These are phyloP conservation scores for Wickerhamomyces sydowiorum DNA, from an alignment of 805 yeast genomes.

Conservation along the genomic window DNA sequence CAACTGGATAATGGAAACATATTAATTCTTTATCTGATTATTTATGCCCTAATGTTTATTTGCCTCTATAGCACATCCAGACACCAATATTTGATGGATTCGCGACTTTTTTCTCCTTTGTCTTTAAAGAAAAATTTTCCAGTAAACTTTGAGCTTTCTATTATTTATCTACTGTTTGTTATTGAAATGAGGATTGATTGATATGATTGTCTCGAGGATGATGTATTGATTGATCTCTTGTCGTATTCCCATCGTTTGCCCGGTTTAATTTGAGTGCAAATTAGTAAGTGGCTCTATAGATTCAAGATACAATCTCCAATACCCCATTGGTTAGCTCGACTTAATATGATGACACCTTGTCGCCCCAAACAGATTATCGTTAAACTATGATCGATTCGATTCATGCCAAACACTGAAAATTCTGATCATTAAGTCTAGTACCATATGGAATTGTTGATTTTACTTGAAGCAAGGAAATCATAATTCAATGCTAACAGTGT, in stretches of 20 bases:
- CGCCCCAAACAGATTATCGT: constrained; percentile 29
- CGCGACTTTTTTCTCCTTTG: constrained; percentile 3
- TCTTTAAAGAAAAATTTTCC: not conserved
- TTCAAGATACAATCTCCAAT: not conserved
- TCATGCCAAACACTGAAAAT: constrained; percentile 28
- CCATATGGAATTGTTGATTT: not conserved
- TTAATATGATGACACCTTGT: constrained; percentile 21
- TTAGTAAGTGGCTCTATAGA: not conserved
- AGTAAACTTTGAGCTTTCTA: not conserved
- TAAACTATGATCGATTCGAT: constrained; percentile 23
- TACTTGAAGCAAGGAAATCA: no score
- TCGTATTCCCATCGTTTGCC: not conserved
- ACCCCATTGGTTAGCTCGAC: not conserved
- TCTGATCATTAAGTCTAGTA: constrained; percentile 14
- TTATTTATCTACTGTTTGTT: no score
- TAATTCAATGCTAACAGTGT: no score
- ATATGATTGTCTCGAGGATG: no score
- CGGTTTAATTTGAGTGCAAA: not conserved
- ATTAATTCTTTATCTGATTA: not conserved
- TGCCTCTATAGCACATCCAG: not conserved
- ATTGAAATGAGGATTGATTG: no score
- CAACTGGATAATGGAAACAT: no score
- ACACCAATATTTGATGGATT: constrained; percentile 5
- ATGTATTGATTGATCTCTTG: no score
- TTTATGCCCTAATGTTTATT: no score